These are phyloP conservation scores for Candida neerlandica DNA, from an alignment of 1,139 yeast species.

Conservation along the genomic window DNA sequence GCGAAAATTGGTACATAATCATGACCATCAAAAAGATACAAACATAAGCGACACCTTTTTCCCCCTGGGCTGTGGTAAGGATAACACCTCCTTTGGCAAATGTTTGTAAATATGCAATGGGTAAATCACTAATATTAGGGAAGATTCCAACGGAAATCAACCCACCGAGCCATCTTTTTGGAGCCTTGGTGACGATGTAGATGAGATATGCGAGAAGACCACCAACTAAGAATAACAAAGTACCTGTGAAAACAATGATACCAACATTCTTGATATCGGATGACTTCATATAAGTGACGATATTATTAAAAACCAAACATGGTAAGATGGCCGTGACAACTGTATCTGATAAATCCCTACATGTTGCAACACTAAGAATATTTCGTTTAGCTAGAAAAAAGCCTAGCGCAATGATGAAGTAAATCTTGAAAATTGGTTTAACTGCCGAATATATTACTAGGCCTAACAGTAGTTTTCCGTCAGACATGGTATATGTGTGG, in stretches of 20 bases:
- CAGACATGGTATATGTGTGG: constrained; percentile 13
- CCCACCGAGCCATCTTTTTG: constrained; percentile 82
- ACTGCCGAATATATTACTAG: constrained; percentile 76
- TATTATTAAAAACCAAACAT: constrained; percentile 74
- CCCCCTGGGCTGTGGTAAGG: constrained; percentile 61
- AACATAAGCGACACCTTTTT: constrained; percentile 83
- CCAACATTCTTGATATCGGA: constrained; percentile 77
- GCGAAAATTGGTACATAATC: constrained; percentile 68
- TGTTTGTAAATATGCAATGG: constrained; percentile 86
- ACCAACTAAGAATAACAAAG: constrained; percentile 45
- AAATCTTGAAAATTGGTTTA: constrained; percentile 86
- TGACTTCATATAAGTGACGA: constrained; percentile 70
- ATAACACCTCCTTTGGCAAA: constrained; percentile 63
- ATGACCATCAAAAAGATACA: constrained; percentile 79
- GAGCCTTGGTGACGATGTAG: constrained; percentile 48
- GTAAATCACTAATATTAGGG: constrained; percentile 77
- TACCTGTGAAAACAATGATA: constrained; percentile 60
- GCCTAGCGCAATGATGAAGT: constrained; percentile 73
- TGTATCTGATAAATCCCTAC: constrained; percentile 71
- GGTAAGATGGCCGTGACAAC: constrained; percentile 77
- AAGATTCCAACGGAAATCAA: constrained; percentile 65
- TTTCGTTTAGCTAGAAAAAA: constrained; percentile 65
- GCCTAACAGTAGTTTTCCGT: constrained; percentile 48
- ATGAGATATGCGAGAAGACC: constrained; percentile 37
- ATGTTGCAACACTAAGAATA: constrained; percentile 71